phyloP scores from a whole-genome alignment of 1,284 basidiomycete species.

The Ceratobasidium sp. region DNA sequence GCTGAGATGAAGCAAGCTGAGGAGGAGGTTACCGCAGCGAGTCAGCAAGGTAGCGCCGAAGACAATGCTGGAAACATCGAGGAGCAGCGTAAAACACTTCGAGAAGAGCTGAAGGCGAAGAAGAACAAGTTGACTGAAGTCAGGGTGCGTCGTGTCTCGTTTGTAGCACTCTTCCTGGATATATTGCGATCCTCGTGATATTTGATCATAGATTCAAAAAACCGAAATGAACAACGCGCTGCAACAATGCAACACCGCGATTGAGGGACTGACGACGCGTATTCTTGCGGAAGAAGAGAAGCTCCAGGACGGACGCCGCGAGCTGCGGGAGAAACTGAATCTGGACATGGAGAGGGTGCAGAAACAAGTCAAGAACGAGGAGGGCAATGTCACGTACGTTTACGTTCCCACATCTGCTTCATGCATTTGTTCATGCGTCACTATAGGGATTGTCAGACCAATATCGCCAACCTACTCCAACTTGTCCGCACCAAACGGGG shows the following conservation, averaged over 20 bases:
- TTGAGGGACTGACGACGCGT: slow-evolving; percentile 22
- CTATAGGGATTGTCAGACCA: slow-evolving; percentile 27
- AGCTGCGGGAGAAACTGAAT: slow-evolving; percentile 38
- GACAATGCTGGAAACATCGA: slow-evolving; percentile 64
- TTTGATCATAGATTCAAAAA: slow-evolving; percentile 48
- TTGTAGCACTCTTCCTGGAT: too few species aligned
- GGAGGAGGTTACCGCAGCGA: slow-evolving; percentile 42
- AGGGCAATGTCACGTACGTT: slow-evolving; percentile 26
- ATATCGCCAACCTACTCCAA: slow-evolving; percentile 24
- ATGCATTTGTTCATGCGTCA: neutral
- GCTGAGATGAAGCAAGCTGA: slow-evolving; percentile 53
- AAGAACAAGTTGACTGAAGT: slow-evolving; percentile 63
- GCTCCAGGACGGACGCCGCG: slow-evolving; percentile 33
- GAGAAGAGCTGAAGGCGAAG: slow-evolving; percentile 63
- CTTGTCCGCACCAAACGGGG: slow-evolving; percentile 30
- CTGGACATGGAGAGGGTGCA: slow-evolving; percentile 35
- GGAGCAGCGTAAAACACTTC: slow-evolving; percentile 62
- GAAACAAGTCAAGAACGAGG: slow-evolving; percentile 14
- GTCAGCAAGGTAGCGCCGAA: slow-evolving; percentile 18
- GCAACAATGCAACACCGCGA: slow-evolving; percentile 36
- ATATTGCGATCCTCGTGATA: neutral
- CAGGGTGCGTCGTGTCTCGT: slow-evolving; percentile 60
- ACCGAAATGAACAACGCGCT: slow-evolving; percentile 63
- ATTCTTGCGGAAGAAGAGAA: slow-evolving; percentile 40
- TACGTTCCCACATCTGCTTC: neutral